These are phyloP conservation scores for Talaromyces trachyspermus DNA, from an alignment of 495 filamentous ascomycete species.

Conservation along the genomic window DNA sequence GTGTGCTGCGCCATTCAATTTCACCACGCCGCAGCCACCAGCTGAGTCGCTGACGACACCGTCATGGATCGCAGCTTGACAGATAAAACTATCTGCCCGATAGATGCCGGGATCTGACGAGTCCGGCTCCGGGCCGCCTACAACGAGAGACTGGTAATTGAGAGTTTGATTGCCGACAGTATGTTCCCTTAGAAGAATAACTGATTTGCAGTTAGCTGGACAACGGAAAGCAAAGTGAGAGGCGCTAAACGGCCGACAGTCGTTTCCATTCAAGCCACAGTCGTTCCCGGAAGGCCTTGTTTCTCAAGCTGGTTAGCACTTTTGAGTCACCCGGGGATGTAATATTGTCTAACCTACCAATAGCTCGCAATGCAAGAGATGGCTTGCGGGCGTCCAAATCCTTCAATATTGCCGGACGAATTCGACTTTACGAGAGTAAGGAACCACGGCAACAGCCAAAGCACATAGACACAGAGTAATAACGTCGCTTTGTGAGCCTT, in stretches of 20 bases:
- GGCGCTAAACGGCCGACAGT: conserved; percentile 73
- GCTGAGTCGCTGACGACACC: conserved; percentile 58
- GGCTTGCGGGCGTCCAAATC: conserved; percentile 55
- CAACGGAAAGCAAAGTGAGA: conserved; percentile 69
- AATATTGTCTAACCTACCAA: conserved; percentile 34
- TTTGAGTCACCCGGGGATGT: not conserved
- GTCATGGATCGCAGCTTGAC: conserved; percentile 71
- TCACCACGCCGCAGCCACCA: conserved; percentile 72
- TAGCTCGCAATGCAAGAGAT: conserved; percentile 60
- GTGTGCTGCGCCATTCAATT: conserved; percentile 58
- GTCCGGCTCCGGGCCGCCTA: conserved; percentile 58
- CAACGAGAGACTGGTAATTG: conserved; percentile 61
- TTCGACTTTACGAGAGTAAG: conserved; percentile 58
- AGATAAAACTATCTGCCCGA: conserved; percentile 77
- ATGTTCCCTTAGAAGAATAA: conserved; percentile 60
- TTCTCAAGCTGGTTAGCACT: too few relatives aligned
- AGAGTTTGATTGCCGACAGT: conserved; percentile 68
- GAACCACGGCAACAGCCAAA: conserved; percentile 69
- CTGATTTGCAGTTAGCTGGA: conserved; percentile 63
- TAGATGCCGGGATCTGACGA: conserved; percentile 46
- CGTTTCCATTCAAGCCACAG: conserved; percentile 72
- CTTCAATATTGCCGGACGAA: conserved; percentile 56
- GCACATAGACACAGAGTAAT: conserved; percentile 52
- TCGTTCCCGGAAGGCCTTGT: conserved; percentile 61
- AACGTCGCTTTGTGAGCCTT: conserved; percentile 50